Conservation (phyloP, 2,329 filamentous ascomycete species). For the Colletotrichum orbiculare region DNA sequence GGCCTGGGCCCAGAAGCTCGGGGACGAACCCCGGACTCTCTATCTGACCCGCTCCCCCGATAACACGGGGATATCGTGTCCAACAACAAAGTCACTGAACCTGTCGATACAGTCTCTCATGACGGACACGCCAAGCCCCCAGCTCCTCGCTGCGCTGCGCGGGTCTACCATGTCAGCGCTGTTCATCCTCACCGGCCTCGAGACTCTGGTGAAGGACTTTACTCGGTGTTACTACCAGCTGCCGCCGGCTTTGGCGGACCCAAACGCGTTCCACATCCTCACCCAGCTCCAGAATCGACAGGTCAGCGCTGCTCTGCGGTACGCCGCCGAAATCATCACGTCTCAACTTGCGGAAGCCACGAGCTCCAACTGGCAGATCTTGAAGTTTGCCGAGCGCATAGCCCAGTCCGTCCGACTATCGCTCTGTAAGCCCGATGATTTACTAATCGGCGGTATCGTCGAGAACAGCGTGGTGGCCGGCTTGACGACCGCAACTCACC, state of each 20-base stretch:
- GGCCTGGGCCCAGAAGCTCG: conserved; percentile 41
- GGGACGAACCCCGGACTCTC: conserved; percentile 36
- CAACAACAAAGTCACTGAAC: conserved; percentile 42
- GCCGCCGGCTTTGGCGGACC: conserved; percentile 45
- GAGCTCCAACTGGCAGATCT: conserved; percentile 38
- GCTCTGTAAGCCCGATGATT: conserved; percentile 46
- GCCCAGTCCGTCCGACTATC: conserved; percentile 42
- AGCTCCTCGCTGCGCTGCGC: conserved; percentile 40
- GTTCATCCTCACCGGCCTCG: conserved; percentile 44
- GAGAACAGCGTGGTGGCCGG: conserved; percentile 46
- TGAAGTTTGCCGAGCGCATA: conserved; percentile 43
- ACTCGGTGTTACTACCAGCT: conserved; percentile 49
- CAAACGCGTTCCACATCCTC: conserved; percentile 47
- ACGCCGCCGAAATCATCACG: conserved; percentile 39
- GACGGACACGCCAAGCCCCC: conserved; percentile 41
- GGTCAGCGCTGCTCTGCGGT: conserved; percentile 41
- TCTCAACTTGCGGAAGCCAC: conserved; percentile 20
- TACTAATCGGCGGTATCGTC: conserved; percentile 48
- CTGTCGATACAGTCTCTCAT: conserved; percentile 47
- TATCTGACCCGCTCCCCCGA: conserved; percentile 33
- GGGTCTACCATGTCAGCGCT: conserved; percentile 43
- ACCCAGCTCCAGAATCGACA: conserved; percentile 47
- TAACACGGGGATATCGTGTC: conserved; percentile 36
- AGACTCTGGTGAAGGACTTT: conserved; percentile 45
- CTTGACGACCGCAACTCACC: conserved; percentile 45